These are phyloP conservation scores for Eimeria acervulina DNA, from an alignment of 169 alveolate genomes.

Conservation along the genomic window DNA sequence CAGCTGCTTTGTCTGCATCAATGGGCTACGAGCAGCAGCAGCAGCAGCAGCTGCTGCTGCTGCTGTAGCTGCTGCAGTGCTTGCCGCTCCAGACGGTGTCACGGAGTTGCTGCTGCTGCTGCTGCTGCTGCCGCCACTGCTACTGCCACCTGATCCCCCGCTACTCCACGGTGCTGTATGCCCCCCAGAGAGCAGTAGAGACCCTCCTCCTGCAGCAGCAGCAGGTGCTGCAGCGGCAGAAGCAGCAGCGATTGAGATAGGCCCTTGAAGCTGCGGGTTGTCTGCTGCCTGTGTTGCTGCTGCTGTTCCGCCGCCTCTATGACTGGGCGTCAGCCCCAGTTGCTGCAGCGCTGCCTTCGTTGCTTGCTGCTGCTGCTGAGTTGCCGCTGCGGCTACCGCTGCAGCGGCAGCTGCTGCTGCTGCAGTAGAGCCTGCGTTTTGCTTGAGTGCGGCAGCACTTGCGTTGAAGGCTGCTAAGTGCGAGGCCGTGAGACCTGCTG, in stretches of 20 bases:
- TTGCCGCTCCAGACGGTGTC: slow-evolving; percentile 29
- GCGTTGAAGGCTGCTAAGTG: slow-evolving; percentile 69
- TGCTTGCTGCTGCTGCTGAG: slow-evolving; percentile 71
- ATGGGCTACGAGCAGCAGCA: slow-evolving; percentile 68
- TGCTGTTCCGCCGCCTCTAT: slow-evolving; percentile 25
- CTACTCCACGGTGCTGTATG: slow-evolving; percentile 48
- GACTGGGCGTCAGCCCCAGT: slow-evolving; percentile 7
- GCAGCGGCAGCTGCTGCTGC: slow-evolving; percentile 77
- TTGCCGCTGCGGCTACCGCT: slow-evolving; percentile 37
- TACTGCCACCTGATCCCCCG: slow-evolving; percentile 39
- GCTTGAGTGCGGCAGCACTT: slow-evolving; percentile 64
- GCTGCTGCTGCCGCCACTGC: slow-evolving; percentile 43
- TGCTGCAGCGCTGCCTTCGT: slow-evolving; percentile 69
- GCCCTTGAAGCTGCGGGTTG: slow-evolving; percentile 7
- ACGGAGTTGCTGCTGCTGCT: slow-evolving; percentile 18
- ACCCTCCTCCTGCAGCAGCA: slow-evolving; percentile 56
- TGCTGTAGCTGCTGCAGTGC: background rate
- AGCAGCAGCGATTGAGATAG: background rate
- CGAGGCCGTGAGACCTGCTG: slow-evolving; percentile 68
- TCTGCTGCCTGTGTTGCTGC: slow-evolving; percentile 38
- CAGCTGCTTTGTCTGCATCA: slow-evolving; percentile 75
- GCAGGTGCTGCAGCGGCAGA: slow-evolving; percentile 48
- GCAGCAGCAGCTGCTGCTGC: slow-evolving; percentile 72
- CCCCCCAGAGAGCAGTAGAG: slow-evolving; percentile 55
- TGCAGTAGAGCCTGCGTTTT: slow-evolving; percentile 2